Evolutionary conservation across 1,139 yeast genomes (phyloP), one percentile per base, ranked within the genome.

Genomic region (Hansenula anomala): DNA sequence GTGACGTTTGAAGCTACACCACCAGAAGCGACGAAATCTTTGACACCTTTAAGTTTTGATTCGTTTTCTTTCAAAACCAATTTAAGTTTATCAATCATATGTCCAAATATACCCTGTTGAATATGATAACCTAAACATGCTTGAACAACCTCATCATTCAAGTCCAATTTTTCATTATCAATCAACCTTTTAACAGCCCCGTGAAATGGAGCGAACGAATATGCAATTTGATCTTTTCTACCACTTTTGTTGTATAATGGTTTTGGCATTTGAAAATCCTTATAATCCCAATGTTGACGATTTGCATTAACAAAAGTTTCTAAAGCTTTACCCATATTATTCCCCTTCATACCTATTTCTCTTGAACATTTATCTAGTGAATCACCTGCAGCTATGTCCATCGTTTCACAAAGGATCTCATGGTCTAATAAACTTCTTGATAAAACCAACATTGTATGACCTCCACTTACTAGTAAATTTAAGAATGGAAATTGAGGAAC

Each of bases 331-430:
- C 96, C 98, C 34, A 90, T 72, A 86, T 89, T 85, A 46, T 79
- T 80, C 0, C 97, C 97, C 27, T 58, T 59, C 30, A 90, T 61
- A 0, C 96, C 96, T 36, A 94, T 56, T 46, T 80, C 88, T 42
- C 97, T 69, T 0, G 96, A 95, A 59, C 96, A 88, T 60, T 92
- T 90, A 60, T 92, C 99, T 19, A 92, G 63, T 1, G 96, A 84
- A 58, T 92, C 97, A 0, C 98, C 99, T 6, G 85, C 84, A 0
- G 98, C 97, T 22, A 89, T 86, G 56, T 92, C 98, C 23, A 78
- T 64, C 0, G 95, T 85, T 52, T 89, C 74, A 11, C 84, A 78
- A 6, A 94, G 54, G 2, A 92, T 74, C 43, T 77, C 78, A 61
- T 92, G 98, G 3, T 81, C 71, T 0, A 69, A 49, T 2, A 87